Percentiles rank a stretch among this genome's conserved stretches.
These are phyloP conservation scores for Gracilaria caudata DNA, from an alignment of 23 red algal genomes.

Conservation along the genomic window DNA sequence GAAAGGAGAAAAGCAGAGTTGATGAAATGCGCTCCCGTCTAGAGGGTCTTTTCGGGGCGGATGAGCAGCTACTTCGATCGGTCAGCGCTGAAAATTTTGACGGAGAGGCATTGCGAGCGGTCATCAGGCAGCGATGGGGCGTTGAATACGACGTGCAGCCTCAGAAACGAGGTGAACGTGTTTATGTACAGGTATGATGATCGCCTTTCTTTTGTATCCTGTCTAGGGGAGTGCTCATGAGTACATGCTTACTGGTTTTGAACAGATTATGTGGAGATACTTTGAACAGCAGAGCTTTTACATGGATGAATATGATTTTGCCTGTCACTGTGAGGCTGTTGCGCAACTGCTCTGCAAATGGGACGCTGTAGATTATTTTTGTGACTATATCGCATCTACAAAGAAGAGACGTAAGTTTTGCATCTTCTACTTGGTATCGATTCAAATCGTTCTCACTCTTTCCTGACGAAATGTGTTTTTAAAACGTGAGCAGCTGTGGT, in stretches of 20 bases:
- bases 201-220: neutral
- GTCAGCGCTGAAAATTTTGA: conserved; percentile 15
- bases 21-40: conserved; percentile 56
- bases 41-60: conserved; percentile 55
- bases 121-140: conserved; percentile 49
- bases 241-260: neutral
- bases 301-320: conserved; percentile 65
- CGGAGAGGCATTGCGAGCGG: conserved; percentile 35
- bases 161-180: conserved; percentile 53
- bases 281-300: conserved; percentile 82
- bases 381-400: conserved; percentile 58
- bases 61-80: neutral
- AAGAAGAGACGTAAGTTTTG: conserved; percentile 70
- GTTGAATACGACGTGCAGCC: conserved; percentile 72
- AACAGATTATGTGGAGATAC: conserved; percentile 70
- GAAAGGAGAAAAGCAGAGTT: neutral
- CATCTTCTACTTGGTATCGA: neutral
- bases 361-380: conserved; percentile 68
- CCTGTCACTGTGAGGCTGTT: conserved; percentile 63
- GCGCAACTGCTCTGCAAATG: conserved; percentile 50
- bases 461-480: neutral
- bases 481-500: conserved; percentile 30
- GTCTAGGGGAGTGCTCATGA: neutral
- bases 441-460: neutral
- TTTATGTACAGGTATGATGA: conserved; percentile 65